These are phyloP conservation scores for Nannochloropsis gaditana DNA, from an alignment of 108 stramenopile species.

Conservation along the genomic window DNA sequence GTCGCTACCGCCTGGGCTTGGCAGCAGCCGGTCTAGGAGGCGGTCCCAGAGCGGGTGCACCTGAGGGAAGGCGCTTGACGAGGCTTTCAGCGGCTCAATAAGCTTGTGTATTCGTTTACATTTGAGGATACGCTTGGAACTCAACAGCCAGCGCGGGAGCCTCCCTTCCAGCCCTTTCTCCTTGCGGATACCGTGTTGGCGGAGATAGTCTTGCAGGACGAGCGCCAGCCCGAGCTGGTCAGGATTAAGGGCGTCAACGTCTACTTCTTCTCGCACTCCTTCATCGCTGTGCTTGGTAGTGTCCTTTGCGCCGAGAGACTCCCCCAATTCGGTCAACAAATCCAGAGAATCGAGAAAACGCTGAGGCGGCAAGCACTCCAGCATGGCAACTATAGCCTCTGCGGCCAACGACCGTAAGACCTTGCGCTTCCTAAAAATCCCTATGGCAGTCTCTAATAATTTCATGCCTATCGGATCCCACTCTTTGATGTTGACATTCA, in stretches of 20 bases:
- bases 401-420: constrained; percentile 37
- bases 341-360: constrained; percentile 1
- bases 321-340: background rate
- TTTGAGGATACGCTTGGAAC: background rate
- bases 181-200: background rate
- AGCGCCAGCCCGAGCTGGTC: constrained; percentile 5
- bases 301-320: background rate
- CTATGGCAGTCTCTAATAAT: constrained; percentile 22
- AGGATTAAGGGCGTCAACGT: background rate
- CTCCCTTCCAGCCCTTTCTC: background rate
- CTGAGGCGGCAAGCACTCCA: constrained; percentile 2
- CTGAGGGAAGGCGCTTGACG: constrained; percentile 36
- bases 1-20: constrained; percentile 16
- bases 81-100: constrained; percentile 27
- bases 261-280: background rate
- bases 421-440: constrained; percentile 37
- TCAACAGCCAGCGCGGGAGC: background rate
- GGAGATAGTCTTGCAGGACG: background rate
- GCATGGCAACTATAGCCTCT: constrained; percentile 31
- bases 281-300: background rate
- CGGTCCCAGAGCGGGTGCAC: constrained; percentile 40
- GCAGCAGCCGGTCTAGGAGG: constrained; percentile 32
- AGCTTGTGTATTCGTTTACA: constrained; percentile 11
- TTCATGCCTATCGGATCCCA: background rate
- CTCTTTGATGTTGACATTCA: background rate